phyloP scores from a whole-genome alignment of 441 rosid genomes.

The Euphorbia celastroides region DNA sequence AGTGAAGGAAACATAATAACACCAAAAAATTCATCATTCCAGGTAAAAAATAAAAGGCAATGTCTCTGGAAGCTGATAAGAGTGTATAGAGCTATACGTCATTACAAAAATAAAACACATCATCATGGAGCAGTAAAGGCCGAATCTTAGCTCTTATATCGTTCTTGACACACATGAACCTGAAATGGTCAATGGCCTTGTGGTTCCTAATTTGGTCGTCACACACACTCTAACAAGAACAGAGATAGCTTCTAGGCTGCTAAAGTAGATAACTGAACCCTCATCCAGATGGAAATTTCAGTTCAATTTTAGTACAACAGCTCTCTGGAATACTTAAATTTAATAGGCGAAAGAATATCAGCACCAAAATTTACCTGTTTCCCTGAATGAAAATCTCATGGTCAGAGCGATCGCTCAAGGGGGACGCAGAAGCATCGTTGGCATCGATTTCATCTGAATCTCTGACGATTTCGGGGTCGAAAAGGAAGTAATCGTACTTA shows the following conservation, averaged over 20 bases:
- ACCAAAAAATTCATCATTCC: background rate
- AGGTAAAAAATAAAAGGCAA: background rate
- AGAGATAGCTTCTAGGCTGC: background rate
- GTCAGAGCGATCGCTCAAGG: conserved; percentile 43
- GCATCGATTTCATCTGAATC: conserved; percentile 37
- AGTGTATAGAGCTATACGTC: background rate
- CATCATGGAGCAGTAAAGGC: background rate
- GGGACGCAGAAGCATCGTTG: conserved; percentile 28
- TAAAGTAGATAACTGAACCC: background rate
- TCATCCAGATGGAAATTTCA: background rate
- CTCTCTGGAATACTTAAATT: background rate
- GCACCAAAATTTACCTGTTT: conserved; percentile 39
- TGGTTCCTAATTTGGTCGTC: background rate
- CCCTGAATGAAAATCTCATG: conserved; percentile 91
- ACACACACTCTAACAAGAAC: background rate
- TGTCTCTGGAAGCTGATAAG: background rate
- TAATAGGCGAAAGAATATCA: background rate
- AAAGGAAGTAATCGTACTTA: conserved; percentile 76
- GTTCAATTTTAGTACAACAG: background rate
- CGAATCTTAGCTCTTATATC: too few relatives aligned
- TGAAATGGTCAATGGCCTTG: background rate
- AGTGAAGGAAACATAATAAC: background rate
- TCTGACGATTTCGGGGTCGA: conserved; percentile 55
- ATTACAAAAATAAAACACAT: background rate
- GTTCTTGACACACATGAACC: background rate